phyloP scores from a whole-genome alignment of 495 filamentous ascomycete genomes.

The Penicillium silybi region DNA sequence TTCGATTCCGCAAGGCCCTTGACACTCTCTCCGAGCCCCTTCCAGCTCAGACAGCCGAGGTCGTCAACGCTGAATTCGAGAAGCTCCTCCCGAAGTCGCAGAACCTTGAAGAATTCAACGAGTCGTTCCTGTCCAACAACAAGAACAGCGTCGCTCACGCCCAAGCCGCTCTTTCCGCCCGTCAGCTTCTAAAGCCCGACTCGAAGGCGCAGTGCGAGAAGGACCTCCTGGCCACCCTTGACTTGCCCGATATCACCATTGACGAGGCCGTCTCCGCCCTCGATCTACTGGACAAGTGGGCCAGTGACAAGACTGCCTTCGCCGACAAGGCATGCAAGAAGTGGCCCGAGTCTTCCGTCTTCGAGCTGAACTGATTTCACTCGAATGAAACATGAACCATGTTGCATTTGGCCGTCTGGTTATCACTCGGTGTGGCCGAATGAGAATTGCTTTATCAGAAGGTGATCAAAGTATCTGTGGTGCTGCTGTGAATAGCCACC shows the following conservation, averaged over 20 bases:
- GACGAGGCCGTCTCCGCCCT: constrained; percentile 60
- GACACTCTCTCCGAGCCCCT: constrained; percentile 52
- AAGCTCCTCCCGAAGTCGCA: constrained; percentile 52
- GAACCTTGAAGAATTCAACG: constrained; percentile 63
- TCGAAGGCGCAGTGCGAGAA: constrained; percentile 55
- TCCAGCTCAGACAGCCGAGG: constrained; percentile 56
- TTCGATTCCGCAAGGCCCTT: constrained; percentile 64
- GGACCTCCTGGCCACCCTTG: constrained; percentile 55
- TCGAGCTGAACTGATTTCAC: constrained; percentile 34
- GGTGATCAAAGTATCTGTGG: not conserved
- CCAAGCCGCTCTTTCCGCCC: constrained; percentile 57
- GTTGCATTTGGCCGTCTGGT: not conserved
- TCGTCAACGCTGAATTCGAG: constrained; percentile 62
- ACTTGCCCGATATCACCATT: constrained; percentile 49
- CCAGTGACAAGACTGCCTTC: constrained; percentile 55
- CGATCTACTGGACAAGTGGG: constrained; percentile 57
- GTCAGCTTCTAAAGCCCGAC: constrained; percentile 55
- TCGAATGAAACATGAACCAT: not conserved
- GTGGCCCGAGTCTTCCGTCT: constrained; percentile 69
- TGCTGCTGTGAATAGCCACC: not conserved
- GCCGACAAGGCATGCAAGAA: constrained; percentile 58
- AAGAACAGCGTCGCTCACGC: constrained; percentile 59
- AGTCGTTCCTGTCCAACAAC: constrained; percentile 59
- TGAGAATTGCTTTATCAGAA: not conserved
- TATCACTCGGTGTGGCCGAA: not conserved